phyloP scores from a whole-genome alignment of 495 filamentous ascomycete genomes.

The Aspergillus leporis region DNA sequence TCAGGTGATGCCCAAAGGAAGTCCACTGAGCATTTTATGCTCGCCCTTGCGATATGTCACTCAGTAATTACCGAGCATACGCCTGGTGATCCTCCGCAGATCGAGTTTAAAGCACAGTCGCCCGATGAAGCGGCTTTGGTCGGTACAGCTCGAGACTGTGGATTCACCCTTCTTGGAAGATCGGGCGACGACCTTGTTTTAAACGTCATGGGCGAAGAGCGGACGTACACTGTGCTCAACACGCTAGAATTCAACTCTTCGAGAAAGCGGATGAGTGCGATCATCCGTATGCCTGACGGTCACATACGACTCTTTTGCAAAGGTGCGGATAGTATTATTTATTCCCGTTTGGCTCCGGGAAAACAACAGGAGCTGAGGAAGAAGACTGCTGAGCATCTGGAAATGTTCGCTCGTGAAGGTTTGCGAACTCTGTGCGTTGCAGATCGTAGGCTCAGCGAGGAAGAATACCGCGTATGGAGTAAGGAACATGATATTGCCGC shows the following conservation, averaged over 20 bases:
- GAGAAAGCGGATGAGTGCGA: conserved; percentile 97
- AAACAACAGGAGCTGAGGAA: conserved; percentile 82
- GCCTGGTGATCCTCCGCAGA: conserved; percentile 83
- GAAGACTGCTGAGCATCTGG: conserved; percentile 88
- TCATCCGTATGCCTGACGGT: conserved; percentile 93
- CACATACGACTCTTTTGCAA: conserved; percentile 95
- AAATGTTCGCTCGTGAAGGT: conserved; percentile 95
- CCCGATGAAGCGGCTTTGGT: conserved; percentile 97
- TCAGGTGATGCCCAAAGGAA: conserved; percentile 74
- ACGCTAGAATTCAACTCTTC: conserved; percentile 98
- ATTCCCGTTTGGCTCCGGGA: conserved; percentile 82
- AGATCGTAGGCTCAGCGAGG: conserved; percentile 76
- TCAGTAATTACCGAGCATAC: conserved; percentile 90
- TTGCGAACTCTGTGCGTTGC: conserved; percentile 94
- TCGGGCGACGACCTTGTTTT: conserved; percentile 75
- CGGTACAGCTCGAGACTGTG: conserved; percentile 90
- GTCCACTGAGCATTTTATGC: conserved; percentile 88
- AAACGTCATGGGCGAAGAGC: conserved; percentile 84
- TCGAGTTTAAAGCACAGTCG: conserved; percentile 96
- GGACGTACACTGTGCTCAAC: conserved; percentile 84
- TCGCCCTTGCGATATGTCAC: conserved; percentile 91
- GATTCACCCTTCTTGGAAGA: conserved; percentile 90
- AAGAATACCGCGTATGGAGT: conserved; percentile 85
- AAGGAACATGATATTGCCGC: conserved; percentile 86
- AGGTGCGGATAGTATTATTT: conserved; percentile 96